A percentile compares a stretch with the other conserved stretches of the same genome.
These are phyloP conservation scores for Psilocybe sp. DNA, from an alignment of 768 basidiomycete species.

Conservation along the genomic window DNA sequence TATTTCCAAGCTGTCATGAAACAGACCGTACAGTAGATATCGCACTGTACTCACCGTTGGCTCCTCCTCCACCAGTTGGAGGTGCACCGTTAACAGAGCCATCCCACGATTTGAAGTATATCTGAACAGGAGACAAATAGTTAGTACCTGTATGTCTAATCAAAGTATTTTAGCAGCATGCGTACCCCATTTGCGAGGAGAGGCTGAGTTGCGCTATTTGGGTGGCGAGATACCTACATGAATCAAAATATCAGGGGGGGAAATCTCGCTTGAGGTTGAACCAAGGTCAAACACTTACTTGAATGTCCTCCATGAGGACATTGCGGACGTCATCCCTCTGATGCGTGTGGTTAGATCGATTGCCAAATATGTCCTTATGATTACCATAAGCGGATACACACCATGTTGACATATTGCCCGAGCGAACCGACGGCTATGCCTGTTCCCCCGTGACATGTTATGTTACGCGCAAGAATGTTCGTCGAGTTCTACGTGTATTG, in stretches of 20 bases:
- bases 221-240: too few relatives aligned
- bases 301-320: slow-evolving; percentile 36
- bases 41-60: slow-evolving; percentile 30
- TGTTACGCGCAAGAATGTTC: slow-evolving; percentile 43
- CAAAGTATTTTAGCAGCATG: not conserved
- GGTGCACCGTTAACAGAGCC: slow-evolving; percentile 48
- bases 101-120: slow-evolving; percentile 58
- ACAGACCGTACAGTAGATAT: not conserved
- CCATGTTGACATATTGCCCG: slow-evolving; percentile 53
- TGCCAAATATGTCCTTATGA: not conserved
- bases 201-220: too few relatives aligned
- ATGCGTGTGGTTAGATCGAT: not conserved
- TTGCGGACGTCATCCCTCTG: slow-evolving; percentile 55
- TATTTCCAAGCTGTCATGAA: not conserved
- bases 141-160: not conserved
- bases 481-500: slow-evolving; percentile 44
- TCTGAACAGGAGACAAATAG: slow-evolving; percentile 23
- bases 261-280: too few relatives aligned
- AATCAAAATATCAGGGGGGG: too few relatives aligned
- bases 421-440: slow-evolving; percentile 61
- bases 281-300: too few relatives aligned
- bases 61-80: slow-evolving; percentile 57
- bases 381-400: slow-evolving; percentile 17
- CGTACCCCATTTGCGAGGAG: slow-evolving; percentile 43
- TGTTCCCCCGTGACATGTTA: slow-evolving; percentile 57